Conservation (phyloP, 1,284 basidiomycete genomes). For the Filobasidium uniguttulatum region DNA sequence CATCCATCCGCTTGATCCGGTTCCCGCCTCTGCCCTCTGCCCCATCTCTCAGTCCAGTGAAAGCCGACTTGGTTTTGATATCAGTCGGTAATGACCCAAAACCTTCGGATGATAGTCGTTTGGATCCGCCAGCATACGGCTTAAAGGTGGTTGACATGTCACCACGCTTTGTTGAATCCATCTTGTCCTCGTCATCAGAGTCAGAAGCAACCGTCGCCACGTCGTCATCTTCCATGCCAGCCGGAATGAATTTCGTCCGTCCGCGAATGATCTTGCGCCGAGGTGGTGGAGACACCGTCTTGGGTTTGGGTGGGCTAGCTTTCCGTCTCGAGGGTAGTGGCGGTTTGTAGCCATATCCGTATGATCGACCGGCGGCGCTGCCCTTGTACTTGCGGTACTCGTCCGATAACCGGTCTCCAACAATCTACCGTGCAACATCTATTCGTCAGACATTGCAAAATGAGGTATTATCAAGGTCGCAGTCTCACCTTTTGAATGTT, state of each 20-base stretch:
- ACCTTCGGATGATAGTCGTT: conserved; percentile 1
- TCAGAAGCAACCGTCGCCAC: not conserved
- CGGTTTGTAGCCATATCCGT: conserved; percentile 7
- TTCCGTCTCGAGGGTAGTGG: conserved; percentile 3
- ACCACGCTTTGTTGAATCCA: not conserved
- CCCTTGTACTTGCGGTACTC: conserved; percentile 17
- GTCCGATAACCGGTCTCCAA: conserved; percentile 16
- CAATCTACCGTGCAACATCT: conserved; percentile 24
- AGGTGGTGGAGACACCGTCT: conserved; percentile 3
- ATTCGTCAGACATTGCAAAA: not conserved
- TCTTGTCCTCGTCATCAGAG: not conserved
- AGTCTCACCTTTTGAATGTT: conserved; percentile 59
- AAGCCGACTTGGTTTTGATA: not conserved
- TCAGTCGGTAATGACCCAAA: conserved; percentile 14
- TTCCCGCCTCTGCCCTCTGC: conserved; percentile 29
- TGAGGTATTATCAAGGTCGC: not conserved
- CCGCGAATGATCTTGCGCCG: not conserved
- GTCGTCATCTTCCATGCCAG: conserved; percentile 11
- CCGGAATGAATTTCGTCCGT: not conserved
- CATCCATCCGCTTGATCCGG: conserved; percentile 26
- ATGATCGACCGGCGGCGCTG: not conserved
- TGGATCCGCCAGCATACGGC: conserved; percentile 54
- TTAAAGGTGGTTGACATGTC: conserved; percentile 53
- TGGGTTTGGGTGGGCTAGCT: conserved; percentile 3
- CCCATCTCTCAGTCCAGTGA: conserved; percentile 15